Base-by-base conservation (phyloP, 2,329 filamentous ascomycete species). In the Claviceps maximensis region DNA sequence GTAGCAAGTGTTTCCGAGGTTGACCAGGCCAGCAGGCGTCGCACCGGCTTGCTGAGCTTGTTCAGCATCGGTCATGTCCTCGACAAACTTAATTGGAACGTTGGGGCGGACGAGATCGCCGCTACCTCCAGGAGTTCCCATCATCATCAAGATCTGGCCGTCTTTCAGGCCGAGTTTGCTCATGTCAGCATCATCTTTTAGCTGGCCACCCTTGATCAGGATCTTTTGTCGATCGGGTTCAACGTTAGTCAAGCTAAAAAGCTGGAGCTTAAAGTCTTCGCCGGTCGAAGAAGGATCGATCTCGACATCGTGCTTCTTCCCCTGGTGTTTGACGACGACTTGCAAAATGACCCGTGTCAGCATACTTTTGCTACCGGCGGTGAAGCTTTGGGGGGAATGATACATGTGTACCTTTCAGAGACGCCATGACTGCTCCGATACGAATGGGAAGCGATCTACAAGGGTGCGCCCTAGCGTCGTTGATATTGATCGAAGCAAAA, bases 1-100 rank as follows among this genome's bases (percentile, higher is more conserved):
- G 67, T 98, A 98, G 74, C 93, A 98, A 4, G 94, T 98, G 70
- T 98, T 98, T 61, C 94, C 93, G 56, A 96, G 74, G 65, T 98
- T 98, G 66, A 86, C 79, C 56, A 98, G 74, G 47, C 93, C 93
- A 53, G 90, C 86, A 1, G 94, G 93, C 47, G 79, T 91, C 48
- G 90, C 90, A 54, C 88, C 89, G 55, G 84, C 85, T 65, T 86
- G 80, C 67, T 83, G 83, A 23, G 93, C 91, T 51, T 83, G 81
- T 69, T 97, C 91, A 31, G 89, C 90, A 66, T 95, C 90, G 27
- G 88, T 94, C 91, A 98, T 96, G 67, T 98, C 93, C 70, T 98
- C 93, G 57, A 95, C 71, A 62, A 98, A 98, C 69, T 87, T 93
- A 63, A 90, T 77, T 60, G 80, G 77, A 64, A 94, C 85, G 65